These are phyloP conservation scores for Fusarium piperis DNA, from an alignment of 2,329 filamentous ascomycete species.

Conservation along the genomic window DNA sequence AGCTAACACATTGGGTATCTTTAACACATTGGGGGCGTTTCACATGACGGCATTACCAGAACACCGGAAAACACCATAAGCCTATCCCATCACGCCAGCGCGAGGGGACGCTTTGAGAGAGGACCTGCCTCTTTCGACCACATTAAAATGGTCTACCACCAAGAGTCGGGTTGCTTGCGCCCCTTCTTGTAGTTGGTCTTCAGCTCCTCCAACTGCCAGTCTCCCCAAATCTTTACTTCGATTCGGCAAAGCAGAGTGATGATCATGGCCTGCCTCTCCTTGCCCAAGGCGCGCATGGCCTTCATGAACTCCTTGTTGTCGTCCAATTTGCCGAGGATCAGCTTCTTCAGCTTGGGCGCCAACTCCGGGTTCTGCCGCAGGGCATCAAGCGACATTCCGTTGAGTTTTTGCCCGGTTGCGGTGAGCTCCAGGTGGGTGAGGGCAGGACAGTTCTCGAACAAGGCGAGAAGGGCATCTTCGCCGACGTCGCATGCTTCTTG, in stretches of 20 bases:
- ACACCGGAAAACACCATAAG: not conserved
- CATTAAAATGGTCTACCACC: not conserved
- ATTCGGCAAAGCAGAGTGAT: not conserved
- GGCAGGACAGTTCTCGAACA: not conserved
- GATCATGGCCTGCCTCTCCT: constrained; percentile 2
- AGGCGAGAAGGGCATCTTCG: not conserved
- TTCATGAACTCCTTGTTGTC: constrained; percentile 18
- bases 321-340: not conserved
- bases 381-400: not conserved
- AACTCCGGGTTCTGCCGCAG: constrained; percentile 9
- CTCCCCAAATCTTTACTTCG: constrained; percentile 21
- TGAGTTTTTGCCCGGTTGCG: too few relatives aligned
- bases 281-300: constrained; percentile 14
- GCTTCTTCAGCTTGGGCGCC: constrained; percentile 14
- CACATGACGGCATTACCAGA: not conserved
- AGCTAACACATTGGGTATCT: not conserved
- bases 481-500: not conserved
- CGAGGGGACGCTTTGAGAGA: not conserved
- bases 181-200: constrained; percentile 11
- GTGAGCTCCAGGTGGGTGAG: constrained; percentile 2
- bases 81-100: not conserved
- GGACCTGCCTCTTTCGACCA: not conserved
- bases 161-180: not conserved
- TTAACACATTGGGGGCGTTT: not conserved
- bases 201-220: not conserved